Conservation (phyloP, 2,329 filamentous ascomycete genomes). For the Diaporthe velutina region DNA sequence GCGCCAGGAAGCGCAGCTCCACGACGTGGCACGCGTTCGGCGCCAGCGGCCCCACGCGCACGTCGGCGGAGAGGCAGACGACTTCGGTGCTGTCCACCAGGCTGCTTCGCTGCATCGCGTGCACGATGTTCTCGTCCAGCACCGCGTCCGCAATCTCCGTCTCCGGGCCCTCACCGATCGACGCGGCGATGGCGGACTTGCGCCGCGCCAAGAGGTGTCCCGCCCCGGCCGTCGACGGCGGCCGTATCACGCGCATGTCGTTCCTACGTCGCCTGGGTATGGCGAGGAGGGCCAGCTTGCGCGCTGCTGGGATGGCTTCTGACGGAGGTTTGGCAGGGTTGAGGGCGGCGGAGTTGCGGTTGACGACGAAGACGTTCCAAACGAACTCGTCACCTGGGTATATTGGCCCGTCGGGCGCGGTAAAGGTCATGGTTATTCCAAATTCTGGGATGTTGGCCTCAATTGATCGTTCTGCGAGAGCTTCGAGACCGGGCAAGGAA, state of each 20-base stretch:
- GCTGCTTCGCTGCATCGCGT: conserved; percentile 77
- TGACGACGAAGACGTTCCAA: conserved; percentile 83
- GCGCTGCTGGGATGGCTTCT: conserved; percentile 54
- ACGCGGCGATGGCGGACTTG: conserved; percentile 42
- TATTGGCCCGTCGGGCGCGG: conserved; percentile 68
- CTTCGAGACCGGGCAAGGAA: conserved; percentile 70
- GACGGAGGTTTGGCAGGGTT: conserved; percentile 48
- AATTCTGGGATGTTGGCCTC: conserved; percentile 69
- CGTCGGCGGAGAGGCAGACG: conserved; percentile 81
- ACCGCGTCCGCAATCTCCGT: conserved; percentile 72
- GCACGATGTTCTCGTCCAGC: conserved; percentile 78
- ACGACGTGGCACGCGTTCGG: conserved; percentile 81
- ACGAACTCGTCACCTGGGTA: conserved; percentile 76
- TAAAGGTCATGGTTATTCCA: conserved; percentile 82
- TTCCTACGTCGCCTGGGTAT: conserved; percentile 74
- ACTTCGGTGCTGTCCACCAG: conserved; percentile 75
- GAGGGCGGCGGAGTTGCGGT: conserved; percentile 64
- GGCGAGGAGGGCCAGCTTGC: conserved; percentile 78
- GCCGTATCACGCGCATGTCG: conserved; percentile 65
- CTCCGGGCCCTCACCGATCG: conserved; percentile 36
- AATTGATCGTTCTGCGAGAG: conserved; percentile 57
- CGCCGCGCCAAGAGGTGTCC: conserved; percentile 50
- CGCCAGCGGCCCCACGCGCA: conserved; percentile 78
- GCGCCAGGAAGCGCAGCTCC: conserved; percentile 78
- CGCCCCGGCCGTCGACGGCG: conserved; percentile 65